A percentile compares a stretch with the other conserved stretches of the same genome.
These are phyloP conservation scores for Apiospora aurea DNA, from an alignment of 2,329 filamentous ascomycete genomes.

Conservation along the genomic window DNA sequence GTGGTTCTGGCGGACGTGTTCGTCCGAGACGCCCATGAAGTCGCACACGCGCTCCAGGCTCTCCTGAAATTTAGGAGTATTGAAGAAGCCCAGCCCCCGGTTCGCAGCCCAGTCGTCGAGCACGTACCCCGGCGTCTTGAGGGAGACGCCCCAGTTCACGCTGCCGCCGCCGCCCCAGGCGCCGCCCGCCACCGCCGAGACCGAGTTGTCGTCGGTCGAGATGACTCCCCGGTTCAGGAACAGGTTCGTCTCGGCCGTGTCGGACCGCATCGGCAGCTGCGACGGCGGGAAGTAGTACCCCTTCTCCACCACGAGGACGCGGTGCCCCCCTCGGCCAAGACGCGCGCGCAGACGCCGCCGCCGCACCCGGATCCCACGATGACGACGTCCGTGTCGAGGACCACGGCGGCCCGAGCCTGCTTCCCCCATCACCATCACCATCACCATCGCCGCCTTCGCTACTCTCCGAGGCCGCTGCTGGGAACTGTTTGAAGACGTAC, in stretches of 20 bases:
- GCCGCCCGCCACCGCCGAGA: slow-evolving; percentile 64
- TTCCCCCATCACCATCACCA: not conserved
- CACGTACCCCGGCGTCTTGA: slow-evolving; percentile 66
- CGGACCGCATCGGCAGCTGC: slow-evolving; percentile 69
- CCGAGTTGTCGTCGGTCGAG: slow-evolving; percentile 55
- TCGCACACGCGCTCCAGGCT: slow-evolving; percentile 58
- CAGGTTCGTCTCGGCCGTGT: slow-evolving; percentile 59
- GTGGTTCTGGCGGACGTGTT: slow-evolving; percentile 63
- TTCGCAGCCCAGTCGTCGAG: slow-evolving; percentile 70
- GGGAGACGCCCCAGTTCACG: slow-evolving; percentile 68
- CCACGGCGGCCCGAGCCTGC: slow-evolving; percentile 47
- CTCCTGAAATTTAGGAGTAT: slow-evolving; percentile 67
- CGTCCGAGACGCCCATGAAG: slow-evolving; percentile 43
- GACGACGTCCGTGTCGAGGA: slow-evolving; percentile 71
- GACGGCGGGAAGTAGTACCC: slow-evolving; percentile 69
- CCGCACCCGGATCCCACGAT: slow-evolving; percentile 77
- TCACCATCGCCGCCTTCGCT: too few relatives aligned
- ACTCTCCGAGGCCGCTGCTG: slow-evolving; percentile 25
- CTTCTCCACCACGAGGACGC: slow-evolving; percentile 74
- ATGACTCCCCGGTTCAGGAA: slow-evolving; percentile 64
- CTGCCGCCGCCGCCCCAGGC: slow-evolving; percentile 77
- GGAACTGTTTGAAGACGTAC: slow-evolving; percentile 55
- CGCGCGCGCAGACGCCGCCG: slow-evolving; percentile 72
- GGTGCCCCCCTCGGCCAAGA: slow-evolving; percentile 59
- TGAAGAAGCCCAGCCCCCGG: slow-evolving; percentile 67